Evolutionary conservation across 129 eudicot species (phyloP).

Genomic region (Artemisia tridentata): DNA sequence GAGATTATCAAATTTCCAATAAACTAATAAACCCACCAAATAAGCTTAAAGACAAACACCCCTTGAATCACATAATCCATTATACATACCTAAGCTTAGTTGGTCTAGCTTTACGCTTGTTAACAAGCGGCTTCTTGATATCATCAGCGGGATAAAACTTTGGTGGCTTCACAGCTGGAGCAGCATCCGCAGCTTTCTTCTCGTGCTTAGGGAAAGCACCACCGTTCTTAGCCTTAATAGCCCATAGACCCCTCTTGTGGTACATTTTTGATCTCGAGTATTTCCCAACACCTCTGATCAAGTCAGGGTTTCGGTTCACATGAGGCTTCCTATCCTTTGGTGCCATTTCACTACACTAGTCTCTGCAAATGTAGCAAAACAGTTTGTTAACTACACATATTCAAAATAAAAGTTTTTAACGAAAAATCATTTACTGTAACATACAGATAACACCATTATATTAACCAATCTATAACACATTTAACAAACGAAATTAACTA

Average conservation of each 20-base stretch:
- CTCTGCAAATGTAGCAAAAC: background rate
- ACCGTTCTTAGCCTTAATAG: conserved; percentile 85
- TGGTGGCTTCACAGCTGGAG: conserved; percentile 44
- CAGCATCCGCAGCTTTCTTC: conserved; percentile 37
- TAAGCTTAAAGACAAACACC: too few relatives aligned
- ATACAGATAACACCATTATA: too few relatives aligned
- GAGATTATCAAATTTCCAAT: too few relatives aligned
- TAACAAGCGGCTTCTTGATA: conserved; percentile 63
- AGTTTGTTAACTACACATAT: too few relatives aligned
- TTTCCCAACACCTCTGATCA: conserved; percentile 74
- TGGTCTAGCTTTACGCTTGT: conserved; percentile 59
- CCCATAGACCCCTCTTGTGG: conserved; percentile 91
- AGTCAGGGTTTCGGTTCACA: conserved; percentile 60
- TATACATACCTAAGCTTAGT: conserved; percentile 67
- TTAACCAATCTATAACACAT: too few relatives aligned
- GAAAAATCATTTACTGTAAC: too few relatives aligned
- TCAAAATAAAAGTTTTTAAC: too few relatives aligned
- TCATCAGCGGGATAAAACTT: conserved; percentile 83
- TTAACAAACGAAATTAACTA: too few relatives aligned
- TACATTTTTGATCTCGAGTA: conserved; percentile 72
- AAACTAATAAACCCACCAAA: too few relatives aligned
- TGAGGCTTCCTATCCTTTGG: conserved; percentile 39
- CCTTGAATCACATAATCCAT: too few relatives aligned
- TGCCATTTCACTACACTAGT: conserved; percentile 35
- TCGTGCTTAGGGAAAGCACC: conserved; percentile 68